These are phyloP conservation scores for Senna siamea DNA, from an alignment of 306 rosid genomes.

Conservation along the genomic window DNA sequence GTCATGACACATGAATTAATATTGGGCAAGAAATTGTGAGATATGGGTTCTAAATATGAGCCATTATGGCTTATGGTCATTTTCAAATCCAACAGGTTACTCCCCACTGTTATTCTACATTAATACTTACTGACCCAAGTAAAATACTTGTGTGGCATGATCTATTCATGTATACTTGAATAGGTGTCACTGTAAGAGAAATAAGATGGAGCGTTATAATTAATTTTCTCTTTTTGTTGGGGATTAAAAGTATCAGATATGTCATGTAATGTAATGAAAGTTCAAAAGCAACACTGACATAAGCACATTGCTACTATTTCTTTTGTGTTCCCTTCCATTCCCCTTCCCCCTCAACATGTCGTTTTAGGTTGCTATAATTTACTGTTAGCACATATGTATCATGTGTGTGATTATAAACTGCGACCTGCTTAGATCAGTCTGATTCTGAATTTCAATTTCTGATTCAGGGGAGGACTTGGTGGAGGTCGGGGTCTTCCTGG, in stretches of 20 bases:
- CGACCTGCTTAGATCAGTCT: not conserved
- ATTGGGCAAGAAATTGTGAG: not conserved
- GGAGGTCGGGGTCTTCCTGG: slow-evolving; percentile 62
- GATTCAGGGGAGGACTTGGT: slow-evolving; percentile 65
- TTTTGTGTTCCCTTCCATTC: slow-evolving; percentile 1
- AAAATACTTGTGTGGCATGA: not conserved
- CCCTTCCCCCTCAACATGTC: not conserved
- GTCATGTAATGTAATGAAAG: not conserved
- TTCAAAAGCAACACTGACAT: not conserved
- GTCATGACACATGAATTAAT: not conserved
- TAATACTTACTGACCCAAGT: not conserved
- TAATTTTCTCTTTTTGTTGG: not conserved
- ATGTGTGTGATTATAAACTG: not conserved
- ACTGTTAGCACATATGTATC: not conserved
- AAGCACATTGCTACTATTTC: slow-evolving; percentile 1
- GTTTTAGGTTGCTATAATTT: not conserved
- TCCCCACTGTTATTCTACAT: not conserved
- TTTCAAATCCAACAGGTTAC: not conserved
- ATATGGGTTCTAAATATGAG: not conserved
- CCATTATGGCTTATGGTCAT: not conserved
- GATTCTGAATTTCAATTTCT: not conserved
- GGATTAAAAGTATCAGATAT: not conserved
- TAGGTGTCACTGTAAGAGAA: slow-evolving; percentile 5
- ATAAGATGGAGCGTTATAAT: not conserved
- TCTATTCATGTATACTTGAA: not conserved